Conservation (phyloP, 2,329 filamentous ascomycete species). For the Epichloe glyceriae region DNA sequence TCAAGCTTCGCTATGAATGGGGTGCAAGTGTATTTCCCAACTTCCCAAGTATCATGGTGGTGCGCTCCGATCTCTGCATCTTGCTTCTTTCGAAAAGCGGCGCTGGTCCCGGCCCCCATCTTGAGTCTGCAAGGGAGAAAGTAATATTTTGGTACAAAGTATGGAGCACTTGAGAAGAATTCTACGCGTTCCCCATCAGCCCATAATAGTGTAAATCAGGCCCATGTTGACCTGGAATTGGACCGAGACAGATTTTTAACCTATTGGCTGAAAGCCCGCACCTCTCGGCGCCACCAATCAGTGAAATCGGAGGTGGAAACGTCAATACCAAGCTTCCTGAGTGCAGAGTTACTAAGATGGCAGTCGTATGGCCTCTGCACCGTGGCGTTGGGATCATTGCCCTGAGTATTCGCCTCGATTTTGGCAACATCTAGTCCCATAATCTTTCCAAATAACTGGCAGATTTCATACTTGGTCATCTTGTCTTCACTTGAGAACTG, state of each 20-base stretch:
- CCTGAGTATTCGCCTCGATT: constrained; percentile 57
- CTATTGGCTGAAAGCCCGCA: constrained; percentile 45
- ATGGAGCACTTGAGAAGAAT: not conserved
- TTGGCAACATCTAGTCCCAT: constrained; percentile 59
- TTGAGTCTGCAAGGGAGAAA: not conserved
- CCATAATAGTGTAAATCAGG: not conserved
- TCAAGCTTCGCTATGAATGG: not conserved
- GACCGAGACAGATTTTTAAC: not conserved
- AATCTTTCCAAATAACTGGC: constrained; percentile 62
- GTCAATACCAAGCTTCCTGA: constrained; percentile 63
- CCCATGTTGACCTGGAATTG: not conserved
- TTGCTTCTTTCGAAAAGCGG: not conserved
- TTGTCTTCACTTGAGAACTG: constrained; percentile 81
- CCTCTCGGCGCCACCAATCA: constrained; percentile 65
- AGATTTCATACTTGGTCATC: constrained; percentile 86
- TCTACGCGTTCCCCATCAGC: not conserved
- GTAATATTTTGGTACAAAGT: no score
- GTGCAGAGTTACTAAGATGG: constrained; percentile 63
- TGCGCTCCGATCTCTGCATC: not conserved
- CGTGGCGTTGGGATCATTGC: constrained; percentile 56
- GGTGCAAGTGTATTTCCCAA: not conserved
- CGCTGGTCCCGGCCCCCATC: not conserved
- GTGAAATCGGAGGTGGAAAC: constrained; percentile 62
- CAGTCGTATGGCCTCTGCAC: constrained; percentile 80
- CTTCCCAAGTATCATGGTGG: not conserved